phyloP scores from a whole-genome alignment of 345 rosid species.

The Lumnitzera racemosa region DNA sequence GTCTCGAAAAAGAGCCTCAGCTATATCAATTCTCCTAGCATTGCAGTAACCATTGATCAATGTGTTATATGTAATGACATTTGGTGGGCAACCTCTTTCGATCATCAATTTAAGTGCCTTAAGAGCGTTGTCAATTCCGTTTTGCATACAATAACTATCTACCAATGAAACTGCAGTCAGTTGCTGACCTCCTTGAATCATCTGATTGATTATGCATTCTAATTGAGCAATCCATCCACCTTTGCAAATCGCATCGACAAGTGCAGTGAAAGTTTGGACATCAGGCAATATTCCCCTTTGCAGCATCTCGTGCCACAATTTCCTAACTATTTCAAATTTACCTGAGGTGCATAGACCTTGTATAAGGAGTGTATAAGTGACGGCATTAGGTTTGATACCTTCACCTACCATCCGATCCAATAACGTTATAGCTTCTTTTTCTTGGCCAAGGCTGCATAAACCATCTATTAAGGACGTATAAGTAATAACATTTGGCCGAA shows the following conservation, averaged over 20 bases:
- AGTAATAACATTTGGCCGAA: constrained; percentile 4
- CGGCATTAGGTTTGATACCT: too few relatives aligned
- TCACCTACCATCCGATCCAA: too few relatives aligned
- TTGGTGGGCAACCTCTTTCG: constrained; percentile 11
- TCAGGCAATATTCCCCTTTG: too few relatives aligned
- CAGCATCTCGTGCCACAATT: too few relatives aligned
- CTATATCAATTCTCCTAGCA: constrained; percentile 15
- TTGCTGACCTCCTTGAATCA: too few relatives aligned
- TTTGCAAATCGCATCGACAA: too few relatives aligned
- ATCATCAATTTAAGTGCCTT: constrained; percentile 18
- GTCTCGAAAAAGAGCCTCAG: constrained; percentile 14
- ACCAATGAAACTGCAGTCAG: constrained; percentile 10
- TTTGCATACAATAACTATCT: constrained; percentile 22
- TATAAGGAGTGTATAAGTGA: too few relatives aligned
- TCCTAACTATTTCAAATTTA: too few relatives aligned
- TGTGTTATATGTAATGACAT: constrained; percentile 23
- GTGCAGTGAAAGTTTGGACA: too few relatives aligned
- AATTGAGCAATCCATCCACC: too few relatives aligned
- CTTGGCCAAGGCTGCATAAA: constrained; percentile 12
- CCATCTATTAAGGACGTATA: constrained; percentile 14
- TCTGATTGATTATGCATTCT: too few relatives aligned
- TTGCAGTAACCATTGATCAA: constrained; percentile 20
- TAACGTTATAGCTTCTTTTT: constrained; percentile 10
- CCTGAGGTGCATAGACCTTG: too few relatives aligned
- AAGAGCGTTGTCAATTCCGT: constrained; percentile 20